Evolutionary conservation across 345 rosid genomes (phyloP), one percentile per base, ranked within the genome.

Genomic region (Syzygium jambos): DNA sequence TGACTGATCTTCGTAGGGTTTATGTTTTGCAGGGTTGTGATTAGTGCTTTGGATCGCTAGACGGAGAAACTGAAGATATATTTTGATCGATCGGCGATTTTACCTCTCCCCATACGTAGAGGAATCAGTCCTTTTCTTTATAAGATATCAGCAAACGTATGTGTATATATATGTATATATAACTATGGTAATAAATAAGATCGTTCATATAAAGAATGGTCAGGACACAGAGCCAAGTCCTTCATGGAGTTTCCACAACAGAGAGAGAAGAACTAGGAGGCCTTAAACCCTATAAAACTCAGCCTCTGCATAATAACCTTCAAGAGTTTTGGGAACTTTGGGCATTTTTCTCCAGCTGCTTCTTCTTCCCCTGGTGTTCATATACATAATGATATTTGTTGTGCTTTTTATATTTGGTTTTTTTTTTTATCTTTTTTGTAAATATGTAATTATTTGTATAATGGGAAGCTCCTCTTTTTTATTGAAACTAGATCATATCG

Each of bases 41-140:
- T 92, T 22, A 94, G 92, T 86, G 95, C 94, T 63, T 93, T 93
- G 96, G 99, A 96, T 87, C 94, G 94, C 89, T 95, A 54, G 89
- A 87, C 86, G 85, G 85, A 89, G 63, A 22, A 63, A 17, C 56
- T 61, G 53, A 54, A 43, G 73, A 51, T 65, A 55, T 78, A 65
- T 65, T 86, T 89, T 85, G 87, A 77, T 41, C 30, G 77, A 86
- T 19, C 54, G 85, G 85, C 85, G 27, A 49, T 23, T 61, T 73
- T 9, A 46, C 87, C 30, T 87, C 82, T 80, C 1, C 61, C 68
- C 53, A 77, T 46, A 52, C n/a, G 53, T 86, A 78, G 29, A 51
- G 83, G 87, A 68, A 86, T 38, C 52, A 0, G 38, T 38, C 49
- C 38, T 19, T 34, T 41, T 73, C 1, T 11, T 25, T 73, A 34